Evolutionary conservation across 164 flowering plant species (phyloP).

Genomic region (Cinnamomum micranthum): DNA sequence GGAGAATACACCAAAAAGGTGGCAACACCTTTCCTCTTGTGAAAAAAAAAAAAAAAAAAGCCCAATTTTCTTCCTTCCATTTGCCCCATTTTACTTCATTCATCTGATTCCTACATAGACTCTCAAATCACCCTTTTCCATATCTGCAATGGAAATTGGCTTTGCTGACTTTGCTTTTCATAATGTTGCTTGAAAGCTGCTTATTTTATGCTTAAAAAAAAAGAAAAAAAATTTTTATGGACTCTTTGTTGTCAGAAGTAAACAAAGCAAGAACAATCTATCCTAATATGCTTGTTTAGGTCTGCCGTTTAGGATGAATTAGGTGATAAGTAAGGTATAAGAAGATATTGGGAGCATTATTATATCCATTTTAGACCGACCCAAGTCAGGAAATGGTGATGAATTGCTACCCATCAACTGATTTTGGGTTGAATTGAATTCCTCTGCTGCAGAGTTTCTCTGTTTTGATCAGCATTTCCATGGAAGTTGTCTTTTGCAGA

Average conservation of each 20-base stretch:
- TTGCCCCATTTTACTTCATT: too few species aligned
- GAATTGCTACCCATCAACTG: neutral
- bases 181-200: neutral
- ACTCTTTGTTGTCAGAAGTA: neutral
- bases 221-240: neutral
- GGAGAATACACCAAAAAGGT: neutral
- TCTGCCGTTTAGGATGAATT: slow-evolving; percentile 34
- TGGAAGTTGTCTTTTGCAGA: slow-evolving; percentile 50
- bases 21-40: neutral
- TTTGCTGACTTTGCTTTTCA: neutral
- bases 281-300: slow-evolving; percentile 21
- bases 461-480: slow-evolving; percentile 26
- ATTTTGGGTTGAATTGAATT: slow-evolving; percentile 1
- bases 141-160: too few species aligned
- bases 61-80: neutral
- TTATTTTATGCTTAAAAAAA: neutral
- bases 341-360: slow-evolving; percentile 13
- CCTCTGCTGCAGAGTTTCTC: neutral
- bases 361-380: neutral
- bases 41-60: neutral
- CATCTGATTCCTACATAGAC: neutral
- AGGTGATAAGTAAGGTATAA: slow-evolving; percentile 38
- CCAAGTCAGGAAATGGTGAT: slow-evolving; percentile 4
- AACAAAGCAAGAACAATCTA: neutral
- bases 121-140: too few species aligned